A percentile compares a stretch with the other conserved stretches of the same genome.
Evolutionary conservation across 768 basidiomycete genomes (phyloP).

Genomic region (Phlegmacium glaucopus): DNA sequence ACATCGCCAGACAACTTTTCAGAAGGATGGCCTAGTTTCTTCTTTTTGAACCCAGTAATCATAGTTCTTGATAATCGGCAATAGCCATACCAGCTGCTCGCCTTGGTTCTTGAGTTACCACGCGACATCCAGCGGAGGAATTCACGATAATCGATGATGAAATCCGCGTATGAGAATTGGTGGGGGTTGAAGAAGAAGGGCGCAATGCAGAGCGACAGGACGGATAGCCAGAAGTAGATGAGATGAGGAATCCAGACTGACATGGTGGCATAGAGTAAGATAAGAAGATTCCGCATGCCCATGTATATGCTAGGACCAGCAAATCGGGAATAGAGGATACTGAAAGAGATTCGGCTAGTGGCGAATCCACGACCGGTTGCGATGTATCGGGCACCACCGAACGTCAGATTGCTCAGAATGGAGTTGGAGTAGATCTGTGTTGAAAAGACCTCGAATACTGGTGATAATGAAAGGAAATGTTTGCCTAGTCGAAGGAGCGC

Average conservation of each 20-base stretch:
- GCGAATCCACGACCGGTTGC: slow-evolving; percentile 99
- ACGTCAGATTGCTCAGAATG: slow-evolving; percentile 94
- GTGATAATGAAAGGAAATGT: slow-evolving; percentile 96
- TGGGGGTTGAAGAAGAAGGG: slow-evolving; percentile 99
- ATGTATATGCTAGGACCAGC: slow-evolving; percentile 99
- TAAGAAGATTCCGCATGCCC: slow-evolving; percentile 90
- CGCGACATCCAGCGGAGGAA: slow-evolving; percentile 99
- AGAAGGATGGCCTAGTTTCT: slow-evolving; percentile 95
- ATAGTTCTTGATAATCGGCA: slow-evolving; percentile 95
- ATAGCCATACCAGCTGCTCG: slow-evolving; percentile 99
- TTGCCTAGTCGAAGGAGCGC: slow-evolving; percentile 92
- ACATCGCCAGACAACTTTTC: slow-evolving; percentile 96
- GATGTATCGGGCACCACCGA: slow-evolving; percentile 98
- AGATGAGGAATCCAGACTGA: slow-evolving; percentile 91
- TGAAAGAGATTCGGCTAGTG: slow-evolving; percentile 93
- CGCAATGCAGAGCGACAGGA: slow-evolving; percentile 90
- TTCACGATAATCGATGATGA: slow-evolving; percentile 98
- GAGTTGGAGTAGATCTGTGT: slow-evolving; percentile 98
- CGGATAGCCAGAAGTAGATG: slow-evolving; percentile 99
- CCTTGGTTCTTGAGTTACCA: slow-evolving; percentile 94
- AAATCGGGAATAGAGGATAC: slow-evolving; percentile 96
- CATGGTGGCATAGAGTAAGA: slow-evolving; percentile 90
- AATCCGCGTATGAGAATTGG: slow-evolving; percentile 96
- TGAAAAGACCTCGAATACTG: slow-evolving; percentile 98
- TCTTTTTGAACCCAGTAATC: slow-evolving; percentile 99